Evolutionary conservation across 75 land plant genomes (phyloP), one percentile per base, ranked within the genome.

Genomic region (Chamaecyparis obtusa): DNA sequence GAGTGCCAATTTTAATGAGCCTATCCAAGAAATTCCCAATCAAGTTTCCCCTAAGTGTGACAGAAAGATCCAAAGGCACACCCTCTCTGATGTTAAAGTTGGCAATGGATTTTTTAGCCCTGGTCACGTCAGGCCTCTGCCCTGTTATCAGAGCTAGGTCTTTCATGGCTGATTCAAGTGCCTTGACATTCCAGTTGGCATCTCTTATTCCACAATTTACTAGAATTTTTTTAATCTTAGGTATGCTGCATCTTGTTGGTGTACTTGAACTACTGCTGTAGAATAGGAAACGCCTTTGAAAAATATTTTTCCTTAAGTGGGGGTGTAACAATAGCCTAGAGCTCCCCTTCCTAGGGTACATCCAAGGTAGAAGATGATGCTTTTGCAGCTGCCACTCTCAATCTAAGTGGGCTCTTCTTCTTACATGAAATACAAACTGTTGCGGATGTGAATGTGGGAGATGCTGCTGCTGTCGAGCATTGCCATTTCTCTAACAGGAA

Each of bases 191-290:
- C 88, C 96, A 98, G 1, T 94, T 89, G 33, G 96, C 99, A 80
- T 97, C 99, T 74, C 99, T 98, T 55, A 95, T 94, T 43, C 99
- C 99, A 88, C 96, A 96, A 75, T 97, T 97, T 86, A 97, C 95
- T 64, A 95, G 94, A 43, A 97, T 86, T 89, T 97, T 97, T 87
- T 92, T 93, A 17, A 97, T 85, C 87, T 92, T 92, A 4, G 99
- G 99, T n/a, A 97, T 91, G n/a, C 96, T 97, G 88, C 35, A 86
- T 15, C n/a, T 55, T 55, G 86, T 97, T 97, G 19, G 86, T 83
- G 89, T 97, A 95, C 17, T 88, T 87, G 87, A 93, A 96, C 90
- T 97, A 95, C 82, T 96, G 95, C 46, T 89, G 92, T 85, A 97
- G 90, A 35, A 89, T 69, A 17, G 99, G 98, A 55, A 95, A 93